Base-by-base conservation (phyloP, 2,329 filamentous ascomycete species). In the Colletotrichum gloeosporioides region DNA sequence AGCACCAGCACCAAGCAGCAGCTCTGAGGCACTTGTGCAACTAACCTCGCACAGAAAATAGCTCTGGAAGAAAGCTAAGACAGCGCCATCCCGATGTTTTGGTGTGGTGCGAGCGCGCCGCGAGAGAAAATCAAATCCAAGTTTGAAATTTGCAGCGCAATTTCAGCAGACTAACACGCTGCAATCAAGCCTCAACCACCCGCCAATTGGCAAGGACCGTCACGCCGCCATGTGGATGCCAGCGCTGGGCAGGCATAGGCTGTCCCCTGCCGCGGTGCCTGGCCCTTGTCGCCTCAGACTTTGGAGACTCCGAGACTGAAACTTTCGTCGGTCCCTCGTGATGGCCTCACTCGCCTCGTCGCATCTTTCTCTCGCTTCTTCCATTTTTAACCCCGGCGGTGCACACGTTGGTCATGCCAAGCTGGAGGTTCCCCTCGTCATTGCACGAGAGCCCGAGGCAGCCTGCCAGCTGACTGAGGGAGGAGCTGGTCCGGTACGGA, bases 271-370 rank as follows among this genome's bases (percentile, higher is more conserved):
- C 32, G 16, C 22, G 5, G 15, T 59, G 31, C 71, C 71, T 69
- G 64, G 70, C 31, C 74, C 74, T 29, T 32, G 74, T 53, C 74
- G 74, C 74, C 32, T 69, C 74, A 76, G 65, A 76, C 70, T 61
- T 73, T 69, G 59, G 36, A 27, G 10, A 65, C 71, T 73, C 64
- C 44, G 36, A 27, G 10, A 65, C 71, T 76, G 74, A 76, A 76
- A 76, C 74, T 76, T 69, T 76, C 59, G 10, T 73, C 61, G n/a
- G 49, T 29, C 12, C 73, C 71, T 76, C 74, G 59, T 65, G 65
- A 76, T 74, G 70, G 74, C 74, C 71, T 76, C 74, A 76, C 65
- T 34, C 49, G 64, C 70, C 18, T 74, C 70, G 74, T 76, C 70
- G 65, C 70, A 69, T 74, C 59, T 66, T 61, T 65, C 61, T 65